Base-by-base conservation (phyloP, 2,329 filamentous ascomycete species). In the Clathrospora elynae region DNA sequence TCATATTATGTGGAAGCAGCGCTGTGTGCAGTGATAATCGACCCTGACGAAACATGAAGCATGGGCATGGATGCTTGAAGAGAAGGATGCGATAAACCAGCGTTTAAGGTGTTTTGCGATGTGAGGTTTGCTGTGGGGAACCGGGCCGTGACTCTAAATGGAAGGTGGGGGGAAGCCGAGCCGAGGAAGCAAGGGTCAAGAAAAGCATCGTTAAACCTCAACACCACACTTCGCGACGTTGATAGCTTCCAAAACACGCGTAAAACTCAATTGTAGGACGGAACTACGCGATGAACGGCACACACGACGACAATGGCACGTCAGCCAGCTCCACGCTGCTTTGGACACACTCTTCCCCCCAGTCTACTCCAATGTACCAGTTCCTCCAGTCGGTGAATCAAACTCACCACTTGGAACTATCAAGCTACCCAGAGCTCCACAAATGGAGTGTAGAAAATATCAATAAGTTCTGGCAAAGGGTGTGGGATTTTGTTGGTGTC, bases 401-500 rank as follows among this genome's bases (percentile, higher is more conserved):
- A 49, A 87, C 86, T 59, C 81, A 91, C 62, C 71, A 74, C 8
- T 69, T 90, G 42, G 66, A 75, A 14, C 75, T 93, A 32, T 66
- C 76, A 12, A 82, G 77, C 50, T 96, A 96, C 63, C 73, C 84
- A 13, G 82, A 82, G n/a, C 79, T 97, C 6, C 87, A 92, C 73
- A 74, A 80, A 65, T 97, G 92, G 92, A 96, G 90, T 54, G 79
- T 93, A 51, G 80, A 86, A 6, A 78, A 92, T 57, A 78, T 90
- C 6, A 78, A 83, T 16, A 74, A 78, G 1, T 95, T 96, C 68
- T 97, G 92, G 92, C 83, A 80, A 35, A 85, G 90, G 41, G 80
- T 90, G 7, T 96, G 91, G 91, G 77, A 87, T 28, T 91, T 87
- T 70, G 87, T 87, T 2, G 87, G 87, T 29, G 79, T 97, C 55